Percentiles rank a stretch among this genome's conserved stretches.
Evolutionary conservation across 2,329 filamentous ascomycete species (phyloP).

Genomic region (Trichoderma sp.): DNA sequence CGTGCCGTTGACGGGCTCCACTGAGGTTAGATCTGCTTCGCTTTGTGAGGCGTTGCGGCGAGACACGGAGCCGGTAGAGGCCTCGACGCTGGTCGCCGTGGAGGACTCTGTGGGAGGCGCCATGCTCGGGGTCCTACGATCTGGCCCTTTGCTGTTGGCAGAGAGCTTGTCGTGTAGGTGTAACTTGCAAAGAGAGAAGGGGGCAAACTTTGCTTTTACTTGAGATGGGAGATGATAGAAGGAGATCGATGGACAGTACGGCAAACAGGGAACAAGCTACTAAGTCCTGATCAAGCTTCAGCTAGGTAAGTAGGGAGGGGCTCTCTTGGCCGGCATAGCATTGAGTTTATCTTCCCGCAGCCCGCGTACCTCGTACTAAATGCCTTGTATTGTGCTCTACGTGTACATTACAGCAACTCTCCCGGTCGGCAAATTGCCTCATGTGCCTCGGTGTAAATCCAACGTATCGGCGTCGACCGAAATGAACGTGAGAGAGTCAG

Average conservation of each 20-base stretch:
- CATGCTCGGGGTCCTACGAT: conserved; percentile 3
- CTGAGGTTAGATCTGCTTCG: conserved; percentile 29
- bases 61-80: conserved; percentile 29
- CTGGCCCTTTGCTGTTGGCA: neutral
- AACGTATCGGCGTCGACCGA: conserved; percentile 13
- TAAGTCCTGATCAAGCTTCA: conserved; percentile 1
- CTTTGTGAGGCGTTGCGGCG: conserved; percentile 24
- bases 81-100: conserved; percentile 37
- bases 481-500: conserved; percentile 4
- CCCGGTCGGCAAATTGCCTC: conserved; percentile 5
- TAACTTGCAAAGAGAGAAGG: neutral
- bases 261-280: neutral
- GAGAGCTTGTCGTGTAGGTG: neutral
- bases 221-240: neutral
- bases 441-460: conserved; percentile 11
- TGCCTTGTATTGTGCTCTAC: neutral
- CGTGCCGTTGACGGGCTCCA: conserved; percentile 26
- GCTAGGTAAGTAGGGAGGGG: conserved; percentile 1
- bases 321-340: conserved; percentile 4
- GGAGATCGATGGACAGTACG: neutral
- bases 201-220: neutral
- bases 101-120: conserved; percentile 39
- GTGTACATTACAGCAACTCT: neutral
- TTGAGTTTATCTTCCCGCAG: conserved; percentile 5
- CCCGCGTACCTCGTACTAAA: neutral